These are phyloP conservation scores for Pestalotiopsis sp. DNA, from an alignment of 2,329 filamentous ascomycete genomes.

Conservation along the genomic window DNA sequence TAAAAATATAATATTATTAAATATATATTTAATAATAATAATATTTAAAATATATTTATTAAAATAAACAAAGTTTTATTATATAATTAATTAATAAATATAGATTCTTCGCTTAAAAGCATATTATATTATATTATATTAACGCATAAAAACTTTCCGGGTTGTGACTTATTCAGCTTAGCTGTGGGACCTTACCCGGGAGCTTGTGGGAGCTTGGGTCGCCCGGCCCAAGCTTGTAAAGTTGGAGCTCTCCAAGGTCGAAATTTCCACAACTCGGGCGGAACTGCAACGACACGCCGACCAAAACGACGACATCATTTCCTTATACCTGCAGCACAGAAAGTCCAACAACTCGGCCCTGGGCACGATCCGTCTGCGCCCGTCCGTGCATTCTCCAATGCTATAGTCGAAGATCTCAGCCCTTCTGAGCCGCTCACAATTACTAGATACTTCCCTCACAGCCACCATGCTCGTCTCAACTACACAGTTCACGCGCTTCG, in stretches of 20 bases:
- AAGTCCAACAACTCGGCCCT: not conserved
- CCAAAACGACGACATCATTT: not conserved
- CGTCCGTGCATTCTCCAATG: not conserved
- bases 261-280: not conserved
- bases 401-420: not conserved
- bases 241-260: slow-evolving; percentile 7
- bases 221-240: not conserved
- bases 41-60: too few species aligned
- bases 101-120: too few species aligned
- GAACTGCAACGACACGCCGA: not conserved
- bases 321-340: not conserved
- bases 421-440: not conserved
- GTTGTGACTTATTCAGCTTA: too few species aligned
- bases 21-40: too few species aligned
- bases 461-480: slow-evolving; percentile 15
- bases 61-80: too few species aligned
- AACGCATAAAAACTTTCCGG: too few species aligned
- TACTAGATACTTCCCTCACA: not conserved
- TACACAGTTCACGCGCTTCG: slow-evolving; percentile 28
- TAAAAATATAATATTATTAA: too few species aligned
- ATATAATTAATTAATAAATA: too few species aligned
- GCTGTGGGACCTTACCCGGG: not conserved
- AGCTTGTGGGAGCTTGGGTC: not conserved
- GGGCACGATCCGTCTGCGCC: not conserved
- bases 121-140: too few species aligned